Base-by-base conservation (phyloP, 257 asterid genomes). In the Solanum medicagineum region DNA sequence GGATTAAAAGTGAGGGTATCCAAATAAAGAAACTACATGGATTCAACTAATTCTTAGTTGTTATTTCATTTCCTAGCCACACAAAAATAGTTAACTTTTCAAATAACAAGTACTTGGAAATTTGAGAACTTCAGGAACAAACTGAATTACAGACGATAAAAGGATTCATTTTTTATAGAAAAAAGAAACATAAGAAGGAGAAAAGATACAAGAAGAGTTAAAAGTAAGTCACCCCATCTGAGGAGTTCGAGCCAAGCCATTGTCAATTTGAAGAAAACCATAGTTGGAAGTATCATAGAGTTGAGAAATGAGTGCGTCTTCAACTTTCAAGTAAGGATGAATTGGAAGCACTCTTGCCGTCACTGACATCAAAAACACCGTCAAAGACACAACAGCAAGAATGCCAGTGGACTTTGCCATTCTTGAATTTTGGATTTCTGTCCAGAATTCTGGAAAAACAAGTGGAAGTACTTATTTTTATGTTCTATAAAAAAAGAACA, bases 171-270 rank as follows among this genome's bases (percentile, higher is more conserved):
- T 74, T 71, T 47, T n/a, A 12, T 74, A 26, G 12, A 9, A 17
- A 22, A 51, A 54, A n/a, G 59, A 4, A 14, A 77, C 54, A 75
- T n/a, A 69, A 32, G n/a, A 29, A 66, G 60, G 22, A 83, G 53
- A 20, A 51, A 14, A 22, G 26, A 51, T 2, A 4, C 24, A 71
- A 63, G 13, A 19, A 10, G 15, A 81, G 75, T 24, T 49, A 65
- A 77, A 14, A 51, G 56, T 59, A 63, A 75, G n/a, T 8, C 91
- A 95, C 99, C 98, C 99, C 99, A 95, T 95, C 88, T 91, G 99
- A 84, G 99, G 99, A 88, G 98, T 90, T 40, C 2, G 86, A 59
- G 94, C 98, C 88, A 95, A 89, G 56, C 99, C 99, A 92, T 95
- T 95, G 69, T 69, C 55, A 54, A 95, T 90, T 90, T 95, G 98